Conservation (phyloP, 1,284 basidiomycete genomes). For the Takashimella tepidaria region DNA sequence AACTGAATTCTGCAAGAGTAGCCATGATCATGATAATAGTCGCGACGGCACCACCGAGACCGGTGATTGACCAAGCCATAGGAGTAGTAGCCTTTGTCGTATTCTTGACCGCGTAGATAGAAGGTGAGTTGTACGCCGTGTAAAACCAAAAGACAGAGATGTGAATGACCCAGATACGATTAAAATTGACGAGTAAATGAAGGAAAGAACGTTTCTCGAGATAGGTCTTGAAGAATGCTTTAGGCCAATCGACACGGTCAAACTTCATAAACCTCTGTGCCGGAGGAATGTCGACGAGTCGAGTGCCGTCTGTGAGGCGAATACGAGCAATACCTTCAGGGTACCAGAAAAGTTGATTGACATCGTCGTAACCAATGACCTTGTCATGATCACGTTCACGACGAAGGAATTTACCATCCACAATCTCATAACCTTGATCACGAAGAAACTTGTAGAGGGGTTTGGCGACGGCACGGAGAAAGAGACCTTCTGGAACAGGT, state of each 20-base stretch:
- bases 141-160: conserved; percentile 90
- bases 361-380: conserved; percentile 98
- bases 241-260: conserved; percentile 88
- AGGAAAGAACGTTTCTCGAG: conserved; percentile 90
- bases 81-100: conserved; percentile 56
- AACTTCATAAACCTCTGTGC: conserved; percentile 92
- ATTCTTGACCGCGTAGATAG: conserved; percentile 63
- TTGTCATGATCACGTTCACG: conserved; percentile 89
- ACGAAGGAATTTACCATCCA: conserved; percentile 91
- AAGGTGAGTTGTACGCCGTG: conserved; percentile 87
- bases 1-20: conserved; percentile 86
- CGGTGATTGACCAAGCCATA: conserved; percentile 80
- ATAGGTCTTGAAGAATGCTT: conserved; percentile 95
- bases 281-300: conserved; percentile 81
- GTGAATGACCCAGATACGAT: conserved; percentile 95
- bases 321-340: conserved; percentile 97
- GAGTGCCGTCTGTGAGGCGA: conserved; percentile 80
- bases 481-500: conserved; percentile 91
- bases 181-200: conserved; percentile 94
- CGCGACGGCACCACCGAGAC: conserved; percentile 83
- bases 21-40: conserved; percentile 89
- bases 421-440: conserved; percentile 95
- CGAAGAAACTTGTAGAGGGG: conserved; percentile 96
- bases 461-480: conserved; percentile 84
- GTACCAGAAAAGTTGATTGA: conserved; percentile 99